Conservation (phyloP, 2,329 filamentous ascomycete species). For the Xylaria sp. region DNA sequence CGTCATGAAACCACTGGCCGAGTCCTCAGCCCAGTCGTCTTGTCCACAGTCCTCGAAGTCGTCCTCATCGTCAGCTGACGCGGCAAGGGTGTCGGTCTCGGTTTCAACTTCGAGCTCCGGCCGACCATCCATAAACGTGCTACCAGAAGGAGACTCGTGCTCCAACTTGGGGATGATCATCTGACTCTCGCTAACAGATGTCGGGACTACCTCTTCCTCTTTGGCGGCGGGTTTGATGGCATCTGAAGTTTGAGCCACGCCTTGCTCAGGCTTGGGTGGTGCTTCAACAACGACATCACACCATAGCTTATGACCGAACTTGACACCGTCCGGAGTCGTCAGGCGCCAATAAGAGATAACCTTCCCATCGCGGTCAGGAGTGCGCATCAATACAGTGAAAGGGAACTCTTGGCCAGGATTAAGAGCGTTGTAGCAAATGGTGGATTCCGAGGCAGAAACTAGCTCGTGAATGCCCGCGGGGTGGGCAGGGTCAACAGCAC, state of each 20-base stretch:
- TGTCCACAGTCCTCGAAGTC: constrained; percentile 60
- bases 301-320: constrained; percentile 94
- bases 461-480: constrained; percentile 81
- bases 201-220: constrained; percentile 10
- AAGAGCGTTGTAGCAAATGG: constrained; percentile 71
- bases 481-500: constrained; percentile 80
- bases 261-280: constrained; percentile 42
- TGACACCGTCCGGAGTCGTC: constrained; percentile 76
- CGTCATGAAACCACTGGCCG: constrained; percentile 82
- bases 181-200: constrained; percentile 55
- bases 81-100: constrained; percentile 44
- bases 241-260: neutral
- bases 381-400: constrained; percentile 86
- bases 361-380: constrained; percentile 76
- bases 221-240: constrained; percentile 23
- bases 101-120: constrained; percentile 59
- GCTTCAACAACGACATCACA: constrained; percentile 80
- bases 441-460: constrained; percentile 80
- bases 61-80: constrained; percentile 46
- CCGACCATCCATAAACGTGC: constrained; percentile 69
- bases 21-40: constrained; percentile 68
- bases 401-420: constrained; percentile 74
- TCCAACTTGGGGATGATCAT: constrained; percentile 98
- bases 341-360: constrained; percentile 97
- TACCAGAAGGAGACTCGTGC: constrained; percentile 86